Base-by-base conservation (phyloP, 2,329 filamentous ascomycete genomes). In the Colletotrichum theobromicola region DNA sequence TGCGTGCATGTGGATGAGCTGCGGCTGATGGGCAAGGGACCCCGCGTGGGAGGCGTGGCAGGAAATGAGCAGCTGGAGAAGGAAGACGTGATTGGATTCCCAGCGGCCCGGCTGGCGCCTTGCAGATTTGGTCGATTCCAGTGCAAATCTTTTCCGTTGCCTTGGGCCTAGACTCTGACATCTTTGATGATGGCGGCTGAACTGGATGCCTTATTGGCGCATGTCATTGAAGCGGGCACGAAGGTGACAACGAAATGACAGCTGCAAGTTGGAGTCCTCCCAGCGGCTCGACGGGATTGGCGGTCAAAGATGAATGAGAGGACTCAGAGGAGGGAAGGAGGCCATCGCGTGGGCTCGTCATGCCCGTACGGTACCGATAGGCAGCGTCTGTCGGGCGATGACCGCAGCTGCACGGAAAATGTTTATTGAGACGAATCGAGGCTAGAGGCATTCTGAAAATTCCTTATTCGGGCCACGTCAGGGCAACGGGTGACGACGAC, bases 21-120 rank as follows among this genome's bases (percentile, higher is more conserved):
- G 70, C 70, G 64, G 70, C 64, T 68, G 67, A 63, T 58, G 61
- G 61, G 30, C 71, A 62, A 66, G 71, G 67, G 58, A 42, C 26
- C 26, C 37, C 61, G 65, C 67, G 53, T 61, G 70, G 65, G 30
- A 28, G n/a, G 46, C 71, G 67, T 42, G 61, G 61, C 21, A 55
- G 53, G 61, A 70, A 57, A 61, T 55, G 61, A 66, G 53, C 71
- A 42, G 35, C 37, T 34, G 53, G 18, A 28, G 37, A 61, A 50
- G 24, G 18, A 42, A 53, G 42, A 70, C 55, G 67, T 30, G 37
- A 55, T 66, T 66, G 37, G 16, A 55, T 42, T 60, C 58, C 50
- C 21, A 35, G 50, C 64, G 26, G 35, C n/a, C 15, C 24, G 66
- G 35, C 46, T 46, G 10, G 60, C 62, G 53, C 53, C 62, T 66